A percentile compares a stretch with the other conserved stretches of the same genome.
These are phyloP conservation scores for Plasmopara halstedii DNA, from an alignment of 352 stramenopile species.

Conservation along the genomic window DNA sequence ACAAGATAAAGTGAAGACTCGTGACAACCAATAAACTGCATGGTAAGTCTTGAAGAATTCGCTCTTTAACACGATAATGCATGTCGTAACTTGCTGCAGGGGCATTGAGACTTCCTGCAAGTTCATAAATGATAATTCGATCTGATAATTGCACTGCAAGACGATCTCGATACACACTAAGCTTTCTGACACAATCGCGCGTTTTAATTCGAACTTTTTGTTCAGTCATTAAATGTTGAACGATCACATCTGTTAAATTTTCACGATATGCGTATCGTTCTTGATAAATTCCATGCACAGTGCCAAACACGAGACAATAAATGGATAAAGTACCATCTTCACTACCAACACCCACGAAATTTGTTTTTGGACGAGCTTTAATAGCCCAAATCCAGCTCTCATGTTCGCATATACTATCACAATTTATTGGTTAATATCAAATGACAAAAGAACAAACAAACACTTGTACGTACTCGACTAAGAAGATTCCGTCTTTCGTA, in stretches of 20 bases:
- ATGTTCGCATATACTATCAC: slow-evolving; percentile 60
- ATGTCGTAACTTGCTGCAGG: slow-evolving; percentile 78
- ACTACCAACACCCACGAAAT: slow-evolving; percentile 79
- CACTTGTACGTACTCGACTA: slow-evolving; percentile 33
- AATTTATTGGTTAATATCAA: not conserved
- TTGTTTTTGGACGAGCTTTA: slow-evolving; percentile 74
- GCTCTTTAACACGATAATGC: slow-evolving; percentile 89
- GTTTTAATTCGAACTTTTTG: slow-evolving; percentile 94
- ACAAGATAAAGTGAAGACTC: slow-evolving; percentile 88
- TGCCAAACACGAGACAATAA: slow-evolving; percentile 87
- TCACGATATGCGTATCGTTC: slow-evolving; percentile 92
- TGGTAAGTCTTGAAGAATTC: slow-evolving; percentile 75
- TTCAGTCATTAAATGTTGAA: slow-evolving; percentile 93
- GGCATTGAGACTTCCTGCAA: slow-evolving; percentile 52
- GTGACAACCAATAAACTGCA: slow-evolving; percentile 88
- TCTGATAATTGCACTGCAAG: slow-evolving; percentile 92
- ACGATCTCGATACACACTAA: slow-evolving; percentile 89
- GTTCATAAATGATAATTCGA: slow-evolving; percentile 92
- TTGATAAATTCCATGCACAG: slow-evolving; percentile 89
- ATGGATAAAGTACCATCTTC: slow-evolving; percentile 82
- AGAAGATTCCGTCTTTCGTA: slow-evolving; percentile 81
- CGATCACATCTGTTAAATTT: slow-evolving; percentile 93
- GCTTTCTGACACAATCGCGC: slow-evolving; percentile 92
- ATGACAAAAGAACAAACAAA: not conserved
- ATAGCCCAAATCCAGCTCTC: slow-evolving; percentile 91